Percentiles rank a stretch among this genome's conserved stretches.
These are phyloP conservation scores for Mucor ambiguus DNA, from an alignment of 371 early-diverging fungal genomes.

Conservation along the genomic window DNA sequence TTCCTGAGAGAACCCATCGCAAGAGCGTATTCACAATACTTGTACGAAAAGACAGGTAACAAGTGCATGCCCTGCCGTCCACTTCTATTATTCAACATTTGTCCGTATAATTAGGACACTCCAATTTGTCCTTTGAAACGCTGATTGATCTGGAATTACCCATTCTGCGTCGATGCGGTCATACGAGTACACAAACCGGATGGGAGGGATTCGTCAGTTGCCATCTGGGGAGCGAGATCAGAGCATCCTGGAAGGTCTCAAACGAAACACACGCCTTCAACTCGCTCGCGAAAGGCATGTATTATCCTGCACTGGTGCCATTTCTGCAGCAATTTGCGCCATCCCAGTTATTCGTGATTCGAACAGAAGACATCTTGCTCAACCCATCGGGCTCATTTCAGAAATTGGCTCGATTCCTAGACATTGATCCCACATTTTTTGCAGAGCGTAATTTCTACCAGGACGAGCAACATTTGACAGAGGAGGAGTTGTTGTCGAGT, in stretches of 20 bases:
- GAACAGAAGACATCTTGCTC: conserved; percentile 39
- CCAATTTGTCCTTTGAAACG: conserved; percentile 34
- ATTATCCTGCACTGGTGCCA: conserved; percentile 37
- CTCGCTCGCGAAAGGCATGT: conserved; percentile 44
- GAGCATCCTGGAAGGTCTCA: conserved; percentile 25
- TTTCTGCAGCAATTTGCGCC: conserved; percentile 40
- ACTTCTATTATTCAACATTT: background rate
- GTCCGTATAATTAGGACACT: background rate
- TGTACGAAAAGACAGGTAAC: conserved; percentile 34
- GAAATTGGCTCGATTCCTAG: conserved; percentile 32
- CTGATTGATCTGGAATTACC: conserved; percentile 41
- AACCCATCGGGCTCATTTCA: conserved; percentile 35
- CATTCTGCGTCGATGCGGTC: conserved; percentile 45
- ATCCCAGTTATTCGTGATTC: conserved; percentile 42
- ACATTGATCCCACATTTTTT: conserved; percentile 39
- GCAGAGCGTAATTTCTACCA: conserved; percentile 28
- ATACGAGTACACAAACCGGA: conserved; percentile 39
- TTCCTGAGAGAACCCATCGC: conserved; percentile 59
- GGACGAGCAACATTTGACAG: conserved; percentile 19
- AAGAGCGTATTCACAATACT: conserved; percentile 57
- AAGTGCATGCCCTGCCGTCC: conserved; percentile 11
- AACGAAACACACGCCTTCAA: conserved; percentile 32
- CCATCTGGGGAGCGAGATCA: conserved; percentile 43
- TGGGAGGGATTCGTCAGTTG: conserved; percentile 49
- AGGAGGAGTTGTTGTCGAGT: conserved; percentile 16